Base-by-base conservation (phyloP, 306 rosid genomes). In the Vicia sativa region DNA sequence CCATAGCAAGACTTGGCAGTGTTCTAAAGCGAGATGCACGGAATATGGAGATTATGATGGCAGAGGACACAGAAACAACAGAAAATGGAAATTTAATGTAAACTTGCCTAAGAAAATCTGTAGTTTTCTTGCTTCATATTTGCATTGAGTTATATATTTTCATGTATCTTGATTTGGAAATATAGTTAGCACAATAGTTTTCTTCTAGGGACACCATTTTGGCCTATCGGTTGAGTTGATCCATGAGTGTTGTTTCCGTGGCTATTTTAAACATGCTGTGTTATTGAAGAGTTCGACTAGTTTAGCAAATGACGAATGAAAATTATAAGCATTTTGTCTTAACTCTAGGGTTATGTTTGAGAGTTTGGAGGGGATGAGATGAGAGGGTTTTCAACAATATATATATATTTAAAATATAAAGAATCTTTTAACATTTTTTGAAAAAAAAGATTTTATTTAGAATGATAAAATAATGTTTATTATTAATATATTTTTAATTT, bases 21-120 rank as follows among this genome's bases (percentile, higher is more conserved):
- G 96, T 95, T 73, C 81, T 95, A 73, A 95, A 87, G 88, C 95
- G 97, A 26, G 99, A 95, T 73, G 55, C 77, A 31, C 78, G 99
- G 67, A 90, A 95, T 74, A 81, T 87, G 95, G 96, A 85, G 87
- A 95, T 95, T 76, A 90, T 95, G 73, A 77, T 88, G 89, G 85
- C 86, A 0, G 96, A 85, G 49, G 95, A 88, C 67, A 72, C 73
- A 0, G 86, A 82, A 58, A 52, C 73, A 41, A 35, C 66, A 6
- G 77, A 80, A 65, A 78, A 75, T 76, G 64, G 76, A 55, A 68
- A 45, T 54, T 70, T 59, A 28, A 28, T 56, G 43, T 81, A 62
- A 79, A 29, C 63, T 16, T 65, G 43, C 25, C n/a, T 14, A 3
- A 45, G 34, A 65, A 63, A 26, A 19, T 11, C 54, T 65, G 58